phyloP scores from a whole-genome alignment of 176 grass and related monocot species.

The Juncus effusus region DNA sequence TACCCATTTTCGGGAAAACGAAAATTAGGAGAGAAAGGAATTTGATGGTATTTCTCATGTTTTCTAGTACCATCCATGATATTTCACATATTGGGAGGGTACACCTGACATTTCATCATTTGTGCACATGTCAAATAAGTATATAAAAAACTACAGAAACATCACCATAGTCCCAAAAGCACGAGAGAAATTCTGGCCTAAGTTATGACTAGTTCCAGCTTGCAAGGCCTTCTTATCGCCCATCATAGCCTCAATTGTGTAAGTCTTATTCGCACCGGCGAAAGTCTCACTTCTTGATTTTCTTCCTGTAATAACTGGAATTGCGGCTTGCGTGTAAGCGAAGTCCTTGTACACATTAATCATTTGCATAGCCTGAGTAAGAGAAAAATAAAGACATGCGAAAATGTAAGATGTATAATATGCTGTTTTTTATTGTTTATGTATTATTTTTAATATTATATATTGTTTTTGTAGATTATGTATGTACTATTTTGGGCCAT shows the following conservation, averaged over 20 bases:
- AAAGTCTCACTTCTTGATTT: constrained; percentile 95
- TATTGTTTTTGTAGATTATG: too few species aligned
- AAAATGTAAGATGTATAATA: constrained; percentile 13
- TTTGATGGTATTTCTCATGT: too few species aligned
- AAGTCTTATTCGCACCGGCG: constrained; percentile 77
- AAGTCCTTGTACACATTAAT: constrained; percentile 95
- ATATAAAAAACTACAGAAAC: constrained; percentile 18
- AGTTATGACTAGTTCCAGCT: constrained; percentile 96
- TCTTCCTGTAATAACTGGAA: constrained; percentile 87
- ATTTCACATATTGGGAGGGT: background rate
- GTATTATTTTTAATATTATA: too few species aligned
- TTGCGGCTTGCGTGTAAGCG: constrained; percentile 85
- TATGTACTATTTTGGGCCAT: too few species aligned
- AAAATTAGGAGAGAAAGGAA: too few species aligned
- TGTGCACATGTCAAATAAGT: constrained; percentile 1
- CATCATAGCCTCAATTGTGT: constrained; percentile 99
- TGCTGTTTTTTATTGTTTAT: too few species aligned
- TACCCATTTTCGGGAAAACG: too few species aligned
- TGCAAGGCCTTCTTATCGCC: constrained; percentile 95
- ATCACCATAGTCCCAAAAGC: constrained; percentile 87
- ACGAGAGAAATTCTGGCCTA: constrained; percentile 94
- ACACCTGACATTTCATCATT: too few species aligned
- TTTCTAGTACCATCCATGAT: too few species aligned
- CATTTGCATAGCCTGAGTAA: constrained; percentile 87
- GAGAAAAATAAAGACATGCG: constrained; percentile 17